A percentile compares a stretch with the other conserved stretches of the same genome.
Evolutionary conservation across 78 protist genomes (phyloP).

Genomic region (Capsaspora owczarzaki): DNA sequence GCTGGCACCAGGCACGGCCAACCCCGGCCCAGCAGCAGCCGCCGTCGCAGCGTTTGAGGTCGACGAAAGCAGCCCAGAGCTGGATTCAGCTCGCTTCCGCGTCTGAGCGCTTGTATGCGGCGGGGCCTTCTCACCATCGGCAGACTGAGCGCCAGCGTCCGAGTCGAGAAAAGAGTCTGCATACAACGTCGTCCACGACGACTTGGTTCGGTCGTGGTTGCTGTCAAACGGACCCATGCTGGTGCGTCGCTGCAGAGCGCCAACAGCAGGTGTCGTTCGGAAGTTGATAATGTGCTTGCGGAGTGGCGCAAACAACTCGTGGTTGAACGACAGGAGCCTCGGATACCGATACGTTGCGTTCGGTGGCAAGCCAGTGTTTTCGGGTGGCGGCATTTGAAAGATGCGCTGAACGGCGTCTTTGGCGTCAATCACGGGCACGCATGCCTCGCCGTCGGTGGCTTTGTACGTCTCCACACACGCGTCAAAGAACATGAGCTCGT

Average conservation of each 20-base stretch:
- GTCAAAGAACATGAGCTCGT: slow-evolving; percentile 20
- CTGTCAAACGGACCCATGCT: too few species aligned
- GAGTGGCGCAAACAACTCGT: neutral
- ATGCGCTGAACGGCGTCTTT: neutral
- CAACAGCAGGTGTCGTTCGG: neutral
- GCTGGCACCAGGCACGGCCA: too few species aligned
- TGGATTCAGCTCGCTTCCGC: too few species aligned
- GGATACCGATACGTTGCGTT: neutral
- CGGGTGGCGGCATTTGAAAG: neutral
- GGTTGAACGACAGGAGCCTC: neutral
- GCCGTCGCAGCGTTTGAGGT: too few species aligned
- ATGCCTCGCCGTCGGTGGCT: neutral
- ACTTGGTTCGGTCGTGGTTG: too few species aligned
- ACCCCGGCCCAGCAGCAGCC: too few species aligned
- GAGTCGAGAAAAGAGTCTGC: too few species aligned
- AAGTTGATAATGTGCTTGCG: neutral
- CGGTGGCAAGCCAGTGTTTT: neutral
- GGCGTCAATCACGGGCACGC: neutral
- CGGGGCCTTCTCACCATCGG: too few species aligned
- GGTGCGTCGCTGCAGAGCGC: neutral
- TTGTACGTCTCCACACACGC: slow-evolving; percentile 5
- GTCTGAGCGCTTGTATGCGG: too few species aligned
- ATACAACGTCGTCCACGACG: too few species aligned
- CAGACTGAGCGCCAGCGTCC: too few species aligned
- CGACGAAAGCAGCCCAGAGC: too few species aligned